Conservation (phyloP, 805 yeast genomes). For the Candida broadrunensis region DNA sequence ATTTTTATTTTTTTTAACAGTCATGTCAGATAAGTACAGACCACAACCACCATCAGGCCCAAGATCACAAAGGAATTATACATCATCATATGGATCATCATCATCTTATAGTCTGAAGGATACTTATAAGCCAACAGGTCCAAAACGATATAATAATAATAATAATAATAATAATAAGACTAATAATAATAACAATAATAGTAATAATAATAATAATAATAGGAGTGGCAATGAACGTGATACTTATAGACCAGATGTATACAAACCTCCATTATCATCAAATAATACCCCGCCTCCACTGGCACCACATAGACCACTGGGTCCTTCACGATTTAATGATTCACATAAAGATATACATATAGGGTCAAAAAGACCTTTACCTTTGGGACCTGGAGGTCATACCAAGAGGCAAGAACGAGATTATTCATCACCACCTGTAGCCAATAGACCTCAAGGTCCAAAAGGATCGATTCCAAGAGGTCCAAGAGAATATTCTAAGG, state of each 20-base stretch:
- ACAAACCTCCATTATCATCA: constrained; percentile 2
- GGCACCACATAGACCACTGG: constrained; percentile 11
- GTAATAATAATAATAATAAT: background rate
- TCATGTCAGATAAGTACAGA: constrained; percentile 38
- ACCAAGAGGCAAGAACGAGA: background rate
- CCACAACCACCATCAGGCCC: constrained; percentile 26
- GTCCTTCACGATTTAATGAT: constrained; percentile 16
- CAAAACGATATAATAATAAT: constrained; percentile 13
- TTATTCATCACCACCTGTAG: background rate
- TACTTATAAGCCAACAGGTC: constrained; percentile 13
- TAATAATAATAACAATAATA: background rate
- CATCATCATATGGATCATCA: constrained; percentile 9
- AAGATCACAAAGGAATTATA: constrained; percentile 15
- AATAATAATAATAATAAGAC: no score
- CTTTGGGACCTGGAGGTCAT: constrained; percentile 1
- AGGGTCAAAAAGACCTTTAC: constrained; percentile 1
- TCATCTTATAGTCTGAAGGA: constrained; percentile 2
- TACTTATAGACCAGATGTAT: constrained; percentile 16
- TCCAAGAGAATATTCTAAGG: constrained; percentile 2
- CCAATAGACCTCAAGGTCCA: background rate
- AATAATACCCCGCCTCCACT: constrained; percentile 1
- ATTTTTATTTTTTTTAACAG: no score
- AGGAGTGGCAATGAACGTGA: constrained; percentile 13
- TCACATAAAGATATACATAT: background rate
- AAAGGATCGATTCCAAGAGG: background rate